A percentile compares a stretch with the other conserved stretches of the same genome.
These are phyloP conservation scores for Funneliformis geosporum DNA, from an alignment of 192 early-diverging fungal genomes.

Conservation along the genomic window DNA sequence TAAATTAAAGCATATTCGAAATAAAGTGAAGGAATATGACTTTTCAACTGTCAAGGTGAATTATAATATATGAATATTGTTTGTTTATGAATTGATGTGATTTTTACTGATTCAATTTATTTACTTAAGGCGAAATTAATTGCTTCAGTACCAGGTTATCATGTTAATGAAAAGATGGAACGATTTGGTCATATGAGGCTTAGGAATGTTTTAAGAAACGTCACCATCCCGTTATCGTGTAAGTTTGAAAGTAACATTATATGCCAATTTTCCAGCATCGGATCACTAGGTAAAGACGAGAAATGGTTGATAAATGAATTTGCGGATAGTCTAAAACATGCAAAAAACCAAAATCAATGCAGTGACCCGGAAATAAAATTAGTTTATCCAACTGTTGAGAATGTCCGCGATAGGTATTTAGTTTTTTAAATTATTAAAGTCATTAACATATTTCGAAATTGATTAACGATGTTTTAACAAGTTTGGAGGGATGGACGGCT, in stretches of 20 bases:
- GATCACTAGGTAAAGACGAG: constrained; percentile 55
- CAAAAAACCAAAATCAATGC: constrained; percentile 32
- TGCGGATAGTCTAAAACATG: constrained; percentile 42
- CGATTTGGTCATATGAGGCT: constrained; percentile 60
- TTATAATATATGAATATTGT: neutral
- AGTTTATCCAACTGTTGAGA: constrained; percentile 62
- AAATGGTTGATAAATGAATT: constrained; percentile 61
- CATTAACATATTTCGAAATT: neutral
- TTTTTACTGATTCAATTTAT: neutral
- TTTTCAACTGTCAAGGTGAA: constrained; percentile 48
- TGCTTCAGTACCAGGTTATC: constrained; percentile 61
- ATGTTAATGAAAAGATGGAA: constrained; percentile 39
- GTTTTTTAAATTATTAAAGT: neutral
- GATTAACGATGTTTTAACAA: constrained; percentile 22
- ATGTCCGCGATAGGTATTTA: constrained; percentile 52
- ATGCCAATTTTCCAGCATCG: constrained; percentile 62
- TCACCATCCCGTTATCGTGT: constrained; percentile 35
- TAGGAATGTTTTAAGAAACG: constrained; percentile 39
- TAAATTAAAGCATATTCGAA: constrained; percentile 36
- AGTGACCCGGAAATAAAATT: constrained; percentile 41
- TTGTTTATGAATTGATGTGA: neutral
- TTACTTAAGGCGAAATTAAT: constrained; percentile 48
- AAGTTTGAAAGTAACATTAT: neutral
- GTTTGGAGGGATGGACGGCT: constrained; percentile 62
- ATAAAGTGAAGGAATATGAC: constrained; percentile 50